phyloP scores from a whole-genome alignment of 2,329 filamentous ascomycete genomes.

The Acephala macrosclerotiorum region DNA sequence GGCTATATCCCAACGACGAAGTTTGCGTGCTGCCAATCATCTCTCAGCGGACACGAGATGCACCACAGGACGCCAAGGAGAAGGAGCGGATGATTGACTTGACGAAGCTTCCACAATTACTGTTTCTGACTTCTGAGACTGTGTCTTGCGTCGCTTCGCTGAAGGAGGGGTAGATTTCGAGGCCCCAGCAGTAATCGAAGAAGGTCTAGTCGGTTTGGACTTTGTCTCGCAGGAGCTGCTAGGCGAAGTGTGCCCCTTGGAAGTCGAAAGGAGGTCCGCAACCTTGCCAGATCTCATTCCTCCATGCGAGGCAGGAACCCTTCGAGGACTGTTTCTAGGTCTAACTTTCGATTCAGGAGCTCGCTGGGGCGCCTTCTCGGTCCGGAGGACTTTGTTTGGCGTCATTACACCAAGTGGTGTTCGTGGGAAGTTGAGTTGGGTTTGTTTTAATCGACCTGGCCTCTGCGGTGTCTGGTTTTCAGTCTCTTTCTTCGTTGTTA shows the following conservation, averaged over 20 bases:
- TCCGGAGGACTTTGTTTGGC: background rate
- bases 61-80: background rate
- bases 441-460: background rate
- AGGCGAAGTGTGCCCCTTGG: background rate
- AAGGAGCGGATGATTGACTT: background rate
- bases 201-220: background rate
- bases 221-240: background rate
- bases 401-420: background rate
- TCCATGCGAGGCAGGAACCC: background rate
- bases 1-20: no score
- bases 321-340: background rate
- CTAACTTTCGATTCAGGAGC: background rate
- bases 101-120: background rate
- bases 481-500: background rate
- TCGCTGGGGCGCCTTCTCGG: background rate
- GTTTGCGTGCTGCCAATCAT: no score
- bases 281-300: background rate
- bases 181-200: background rate
- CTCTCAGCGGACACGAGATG: background rate
- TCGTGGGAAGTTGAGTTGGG: background rate
- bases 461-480: background rate
- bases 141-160: background rate
- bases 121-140: background rate
- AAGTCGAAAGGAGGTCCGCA: background rate
- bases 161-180: background rate